Conservation (phyloP, 352 stramenopile genomes). For the Phytophthora sp. region DNA sequence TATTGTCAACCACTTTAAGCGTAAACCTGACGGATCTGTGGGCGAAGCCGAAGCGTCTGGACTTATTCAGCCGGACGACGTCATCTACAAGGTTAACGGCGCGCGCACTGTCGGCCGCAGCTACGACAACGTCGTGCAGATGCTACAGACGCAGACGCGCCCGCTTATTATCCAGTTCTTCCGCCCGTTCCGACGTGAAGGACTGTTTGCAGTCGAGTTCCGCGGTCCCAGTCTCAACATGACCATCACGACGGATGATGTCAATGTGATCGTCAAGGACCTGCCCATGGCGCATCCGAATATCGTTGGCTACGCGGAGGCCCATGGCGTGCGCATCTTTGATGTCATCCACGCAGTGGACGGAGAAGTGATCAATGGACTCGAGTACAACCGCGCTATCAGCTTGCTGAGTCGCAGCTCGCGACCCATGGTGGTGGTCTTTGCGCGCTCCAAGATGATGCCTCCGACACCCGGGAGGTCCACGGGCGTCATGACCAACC, state of each 20-base stretch:
- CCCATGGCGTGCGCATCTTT: slow-evolving; percentile 79
- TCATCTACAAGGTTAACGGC: slow-evolving; percentile 89
- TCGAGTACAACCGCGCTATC: slow-evolving; percentile 85
- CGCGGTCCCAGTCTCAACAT: slow-evolving; percentile 81
- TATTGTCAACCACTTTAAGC: slow-evolving; percentile 88
- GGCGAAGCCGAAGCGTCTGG: slow-evolving; percentile 65
- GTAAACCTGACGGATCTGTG: slow-evolving; percentile 50
- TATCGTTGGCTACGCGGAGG: slow-evolving; percentile 84
- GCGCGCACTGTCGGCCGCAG: slow-evolving; percentile 73
- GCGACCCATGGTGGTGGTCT: slow-evolving; percentile 83
- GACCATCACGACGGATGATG: slow-evolving; percentile 86
- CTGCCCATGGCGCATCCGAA: slow-evolving; percentile 84
- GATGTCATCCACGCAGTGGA: slow-evolving; percentile 85
- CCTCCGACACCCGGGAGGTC: slow-evolving; percentile 63
- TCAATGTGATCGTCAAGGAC: slow-evolving; percentile 87
- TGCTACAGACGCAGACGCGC: slow-evolving; percentile 82
- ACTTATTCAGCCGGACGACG: slow-evolving; percentile 68
- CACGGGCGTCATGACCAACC: slow-evolving; percentile 56
- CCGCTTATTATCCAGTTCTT: slow-evolving; percentile 86
- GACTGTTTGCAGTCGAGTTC: slow-evolving; percentile 86
- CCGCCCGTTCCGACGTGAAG: slow-evolving; percentile 75
- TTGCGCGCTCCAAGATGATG: slow-evolving; percentile 73
- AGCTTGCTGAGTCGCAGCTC: slow-evolving; percentile 70
- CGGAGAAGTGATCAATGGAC: slow-evolving; percentile 75
- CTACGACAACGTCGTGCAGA: slow-evolving; percentile 87